Evolutionary conservation across 306 rosid species (phyloP), one percentile per base, ranked within the genome.

Genomic region (Cicer bijugum): DNA sequence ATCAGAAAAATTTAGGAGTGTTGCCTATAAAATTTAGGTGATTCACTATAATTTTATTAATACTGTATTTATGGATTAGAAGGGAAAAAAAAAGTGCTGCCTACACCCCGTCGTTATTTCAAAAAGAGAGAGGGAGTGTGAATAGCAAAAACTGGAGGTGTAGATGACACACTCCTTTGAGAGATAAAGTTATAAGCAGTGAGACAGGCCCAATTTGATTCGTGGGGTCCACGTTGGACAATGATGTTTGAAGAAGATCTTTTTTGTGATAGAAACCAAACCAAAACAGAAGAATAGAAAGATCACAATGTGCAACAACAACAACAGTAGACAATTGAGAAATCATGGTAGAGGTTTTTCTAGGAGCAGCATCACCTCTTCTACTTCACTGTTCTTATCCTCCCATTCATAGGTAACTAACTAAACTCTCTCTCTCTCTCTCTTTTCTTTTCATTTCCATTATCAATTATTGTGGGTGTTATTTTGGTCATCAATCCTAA

Each of bases 261-360:
- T 65, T 58, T 71, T 70, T 57, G 78, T 8, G 6, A 14, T 15
- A 20, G 75, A 23, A 73, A 71, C 6, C 15, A 57, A 43, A 28
- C 35, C 35, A 43, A 63, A 74, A 42, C 59, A 53, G 6, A 20
- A 45, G 28, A 28, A 66, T 44, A 51, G 77, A 75, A 69, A 57
- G 50, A 52, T 73, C 10, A 81, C 47, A 70, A 81, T 81, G 83
- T 45, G 71, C 17, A 63, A 47, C 28, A 23, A 23, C 33, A 23
- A 23, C 28, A 67, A 75, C 12, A 8, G 39, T 53, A 6, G 33
- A 67, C 15, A 79, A 85, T 64, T 81, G 69, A 77, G 60, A 75
- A 67, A 42, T 77, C 77, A 93, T 91, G 96, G 88, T 82, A 45
- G 89, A 76, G 75, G 6, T 85, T 82, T 90, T 86, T 60, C 80